Evolutionary conservation across 164 flowering plant species (phyloP).

Genomic region (Saururus chinensis): DNA sequence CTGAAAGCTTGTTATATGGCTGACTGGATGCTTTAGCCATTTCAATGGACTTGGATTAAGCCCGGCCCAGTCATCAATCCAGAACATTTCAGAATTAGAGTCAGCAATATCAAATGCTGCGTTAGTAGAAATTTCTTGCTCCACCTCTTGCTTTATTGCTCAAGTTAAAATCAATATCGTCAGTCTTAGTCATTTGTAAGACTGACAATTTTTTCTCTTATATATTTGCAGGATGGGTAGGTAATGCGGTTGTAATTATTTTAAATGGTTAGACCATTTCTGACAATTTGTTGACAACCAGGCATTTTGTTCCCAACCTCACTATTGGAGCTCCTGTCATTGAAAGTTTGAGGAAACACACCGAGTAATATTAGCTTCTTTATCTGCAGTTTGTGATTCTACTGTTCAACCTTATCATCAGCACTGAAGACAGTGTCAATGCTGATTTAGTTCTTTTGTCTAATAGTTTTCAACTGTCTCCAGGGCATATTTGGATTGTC

Average conservation of each 20-base stretch:
- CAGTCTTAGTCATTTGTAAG: not conserved
- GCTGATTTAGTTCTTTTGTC: not conserved
- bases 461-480: constrained; percentile 4
- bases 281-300: constrained; percentile 8
- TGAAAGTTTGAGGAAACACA: constrained; percentile 88
- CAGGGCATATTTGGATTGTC: constrained; percentile 95
- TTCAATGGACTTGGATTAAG: too few species aligned
- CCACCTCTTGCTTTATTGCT: too few species aligned
- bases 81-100: too few species aligned
- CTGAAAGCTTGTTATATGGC: too few species aligned
- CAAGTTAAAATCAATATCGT: not conserved
- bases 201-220: constrained; percentile 1
- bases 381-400: not conserved
- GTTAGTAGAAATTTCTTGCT: too few species aligned
- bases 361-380: constrained; percentile 37
- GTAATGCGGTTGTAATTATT: constrained; percentile 16
- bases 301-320: constrained; percentile 97
- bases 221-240: constrained; percentile 68
- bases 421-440: not conserved
- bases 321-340: constrained; percentile 96
- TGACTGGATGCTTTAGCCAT: too few species aligned
- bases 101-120: too few species aligned
- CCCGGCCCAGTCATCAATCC: too few species aligned
- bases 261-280: not conserved
- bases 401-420: not conserved